These are phyloP conservation scores for Exophiala sideris DNA, from an alignment of 2,329 filamentous ascomycete species.

Conservation along the genomic window DNA sequence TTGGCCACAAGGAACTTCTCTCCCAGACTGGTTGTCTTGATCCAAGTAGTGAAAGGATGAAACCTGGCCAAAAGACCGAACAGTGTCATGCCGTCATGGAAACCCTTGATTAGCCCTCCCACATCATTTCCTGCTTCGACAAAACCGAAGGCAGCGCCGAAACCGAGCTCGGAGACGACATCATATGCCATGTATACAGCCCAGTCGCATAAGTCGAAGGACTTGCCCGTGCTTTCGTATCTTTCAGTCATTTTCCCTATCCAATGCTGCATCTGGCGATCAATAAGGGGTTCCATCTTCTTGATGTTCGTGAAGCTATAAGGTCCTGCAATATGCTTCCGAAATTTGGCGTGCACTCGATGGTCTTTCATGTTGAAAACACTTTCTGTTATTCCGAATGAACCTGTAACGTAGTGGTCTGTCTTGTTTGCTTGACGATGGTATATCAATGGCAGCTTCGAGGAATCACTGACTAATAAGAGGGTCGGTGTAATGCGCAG, in stretches of 20 bases:
- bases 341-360: slow-evolving; percentile 49
- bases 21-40: slow-evolving; percentile 52
- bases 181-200: slow-evolving; percentile 58
- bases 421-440: slow-evolving; percentile 55
- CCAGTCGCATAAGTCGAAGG: slow-evolving; percentile 57
- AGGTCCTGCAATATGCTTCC: slow-evolving; percentile 51
- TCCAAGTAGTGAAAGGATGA: slow-evolving; percentile 54
- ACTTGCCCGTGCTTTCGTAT: slow-evolving; percentile 45
- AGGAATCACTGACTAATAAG: slow-evolving; percentile 52
- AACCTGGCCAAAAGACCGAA: slow-evolving; percentile 53
- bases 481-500: slow-evolving; percentile 54
- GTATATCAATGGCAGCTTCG: slow-evolving; percentile 56
- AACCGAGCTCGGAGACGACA: slow-evolving; percentile 55
- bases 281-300: slow-evolving; percentile 58
- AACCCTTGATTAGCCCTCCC: slow-evolving; percentile 52
- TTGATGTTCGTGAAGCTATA: slow-evolving; percentile 58
- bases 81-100: slow-evolving; percentile 51
- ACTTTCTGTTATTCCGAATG: slow-evolving; percentile 54
- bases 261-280: slow-evolving; percentile 52
- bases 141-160: slow-evolving; percentile 57
- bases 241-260: slow-evolving; percentile 44
- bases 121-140: slow-evolving; percentile 52
- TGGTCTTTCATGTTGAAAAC: slow-evolving; percentile 58
- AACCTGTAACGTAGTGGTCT: slow-evolving; percentile 57
- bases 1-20: slow-evolving; percentile 53